Conservation (phyloP, 257 asterid genomes). For the Striga asiatica region DNA sequence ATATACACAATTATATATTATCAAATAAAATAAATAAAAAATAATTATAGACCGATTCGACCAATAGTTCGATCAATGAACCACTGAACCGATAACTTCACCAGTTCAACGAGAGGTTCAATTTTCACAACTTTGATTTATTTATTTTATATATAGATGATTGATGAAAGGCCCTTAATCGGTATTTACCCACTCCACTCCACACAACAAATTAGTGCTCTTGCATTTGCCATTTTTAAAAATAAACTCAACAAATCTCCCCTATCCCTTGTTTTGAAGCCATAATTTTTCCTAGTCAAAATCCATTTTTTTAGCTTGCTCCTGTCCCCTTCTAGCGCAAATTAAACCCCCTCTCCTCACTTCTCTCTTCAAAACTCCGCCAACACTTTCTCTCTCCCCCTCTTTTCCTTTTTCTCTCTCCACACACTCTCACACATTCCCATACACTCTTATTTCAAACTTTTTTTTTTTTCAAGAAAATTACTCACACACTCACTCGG, state of each 20-base stretch:
- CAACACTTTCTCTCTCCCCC: slow-evolving; percentile 22
- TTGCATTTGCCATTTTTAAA: slow-evolving; percentile 1
- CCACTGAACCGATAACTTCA: no score
- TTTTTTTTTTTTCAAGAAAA: neutral
- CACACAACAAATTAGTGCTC: slow-evolving; percentile 20
- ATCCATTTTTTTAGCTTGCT: slow-evolving; percentile 50
- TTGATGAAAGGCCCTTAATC: slow-evolving; percentile 35
- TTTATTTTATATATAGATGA: no score
- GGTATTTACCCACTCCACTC: slow-evolving; percentile 27
- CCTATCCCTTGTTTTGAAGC: slow-evolving; percentile 35
- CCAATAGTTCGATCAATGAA: no score
- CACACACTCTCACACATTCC: neutral
- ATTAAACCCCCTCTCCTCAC: slow-evolving; percentile 62
- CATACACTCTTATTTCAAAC: neutral
- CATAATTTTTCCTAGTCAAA: slow-evolving; percentile 56
- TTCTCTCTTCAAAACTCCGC: slow-evolving; percentile 31
- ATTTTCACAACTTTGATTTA: no score
- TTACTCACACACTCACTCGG: neutral
- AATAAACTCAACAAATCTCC: slow-evolving; percentile 19
- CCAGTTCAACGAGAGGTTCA: no score
- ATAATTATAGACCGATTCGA: no score
- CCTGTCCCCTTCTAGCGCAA: slow-evolving; percentile 48
- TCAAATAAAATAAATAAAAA: no score
- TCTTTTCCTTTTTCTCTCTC: slow-evolving; percentile 14
- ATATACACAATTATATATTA: no score